phyloP scores from a whole-genome alignment of 1,284 basidiomycete species.

The Heterobasidion parviporum region DNA sequence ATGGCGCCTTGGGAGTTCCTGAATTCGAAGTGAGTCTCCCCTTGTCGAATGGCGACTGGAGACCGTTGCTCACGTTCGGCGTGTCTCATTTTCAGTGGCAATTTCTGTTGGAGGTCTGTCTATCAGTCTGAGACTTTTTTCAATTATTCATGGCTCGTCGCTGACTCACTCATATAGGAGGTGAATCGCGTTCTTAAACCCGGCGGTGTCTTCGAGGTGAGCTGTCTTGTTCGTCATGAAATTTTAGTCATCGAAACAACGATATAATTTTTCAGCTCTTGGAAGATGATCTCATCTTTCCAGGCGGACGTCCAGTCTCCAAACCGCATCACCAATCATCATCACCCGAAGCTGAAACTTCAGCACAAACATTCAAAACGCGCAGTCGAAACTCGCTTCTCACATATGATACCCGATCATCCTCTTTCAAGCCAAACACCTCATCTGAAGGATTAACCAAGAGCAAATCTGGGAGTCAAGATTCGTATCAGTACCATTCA shows the following conservation, averaged over 20 bases:
- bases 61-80: slow-evolving; percentile 1
- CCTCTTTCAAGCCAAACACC: not conserved
- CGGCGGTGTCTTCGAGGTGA: slow-evolving; percentile 57
- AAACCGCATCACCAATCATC: not conserved
- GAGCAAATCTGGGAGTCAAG: not conserved
- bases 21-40: slow-evolving; percentile 9
- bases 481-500: not conserved
- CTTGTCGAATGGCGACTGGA: not conserved
- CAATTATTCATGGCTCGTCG: not conserved
- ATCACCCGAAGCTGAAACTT: not conserved
- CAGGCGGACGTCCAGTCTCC: slow-evolving; percentile 30
- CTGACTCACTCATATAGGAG: slow-evolving; percentile 34
- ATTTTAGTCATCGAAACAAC: slow-evolving; percentile 1
- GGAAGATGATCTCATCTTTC: slow-evolving; percentile 68
- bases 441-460: not conserved
- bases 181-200: slow-evolving; percentile 53
- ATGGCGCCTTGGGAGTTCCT: slow-evolving; percentile 8
- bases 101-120: slow-evolving; percentile 8
- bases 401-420: not conserved
- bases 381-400: not conserved
- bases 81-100: slow-evolving; percentile 11
- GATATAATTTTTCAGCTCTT: slow-evolving; percentile 36
- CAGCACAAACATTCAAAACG: not conserved
- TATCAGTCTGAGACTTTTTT: not conserved
- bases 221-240: not conserved